phyloP scores from a whole-genome alignment of 2,329 filamentous ascomycete species.

The Tolypocladium pustulatum region DNA sequence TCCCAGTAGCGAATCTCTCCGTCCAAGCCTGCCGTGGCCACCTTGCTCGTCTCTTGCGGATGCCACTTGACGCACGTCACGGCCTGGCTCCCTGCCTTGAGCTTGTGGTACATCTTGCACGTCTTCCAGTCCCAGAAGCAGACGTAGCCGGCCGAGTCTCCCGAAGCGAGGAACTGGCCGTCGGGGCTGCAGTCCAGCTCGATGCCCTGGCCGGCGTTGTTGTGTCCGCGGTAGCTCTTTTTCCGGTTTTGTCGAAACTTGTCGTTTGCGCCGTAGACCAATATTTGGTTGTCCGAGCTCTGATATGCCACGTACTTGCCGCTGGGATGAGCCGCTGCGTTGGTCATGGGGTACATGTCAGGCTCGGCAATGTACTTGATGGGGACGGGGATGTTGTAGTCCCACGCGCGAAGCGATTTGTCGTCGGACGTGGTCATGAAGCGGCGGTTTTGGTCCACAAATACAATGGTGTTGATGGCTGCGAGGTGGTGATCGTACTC shows the following conservation, averaged over 20 bases:
- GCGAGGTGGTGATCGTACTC: conserved; percentile 98
- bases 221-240: conserved; percentile 92
- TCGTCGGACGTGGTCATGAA: conserved; percentile 99
- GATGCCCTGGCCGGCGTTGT: conserved; percentile 88
- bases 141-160: conserved; percentile 79
- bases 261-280: conserved; percentile 89
- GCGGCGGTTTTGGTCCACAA: conserved; percentile 85
- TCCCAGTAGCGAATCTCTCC: conserved; percentile 91
- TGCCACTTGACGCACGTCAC: conserved; percentile 91
- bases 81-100: conserved; percentile 72
- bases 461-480: conserved; percentile 96
- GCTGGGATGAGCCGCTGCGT: conserved; percentile 71
- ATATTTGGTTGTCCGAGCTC: conserved; percentile 88
- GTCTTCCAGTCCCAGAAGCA: conserved; percentile 99
- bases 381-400: conserved; percentile 94
- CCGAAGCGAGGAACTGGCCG: conserved; percentile 79
- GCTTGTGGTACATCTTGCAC: conserved; percentile 97
- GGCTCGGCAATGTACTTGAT: conserved; percentile 98
- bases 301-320: conserved; percentile 95
- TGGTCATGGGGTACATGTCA: conserved; percentile 94
- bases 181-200: conserved; percentile 84
- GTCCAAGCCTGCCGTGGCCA: conserved; percentile 81
- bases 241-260: conserved; percentile 96
- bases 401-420: conserved; percentile 92
- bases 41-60: conserved; percentile 92